phyloP scores from a whole-genome alignment of 305 asterid species.

The Petunia hybrid region DNA sequence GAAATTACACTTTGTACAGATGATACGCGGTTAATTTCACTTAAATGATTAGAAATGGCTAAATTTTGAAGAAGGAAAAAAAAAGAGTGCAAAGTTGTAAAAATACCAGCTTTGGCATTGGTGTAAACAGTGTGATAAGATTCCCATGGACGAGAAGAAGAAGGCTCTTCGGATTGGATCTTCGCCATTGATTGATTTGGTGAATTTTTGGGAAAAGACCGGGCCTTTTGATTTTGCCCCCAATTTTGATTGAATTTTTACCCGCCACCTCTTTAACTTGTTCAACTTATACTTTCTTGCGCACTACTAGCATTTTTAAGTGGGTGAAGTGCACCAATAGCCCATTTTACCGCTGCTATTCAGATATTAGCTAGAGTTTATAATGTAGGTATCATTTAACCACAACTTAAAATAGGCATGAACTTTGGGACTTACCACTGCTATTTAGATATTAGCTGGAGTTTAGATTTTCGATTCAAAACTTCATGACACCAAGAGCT shows the following conservation, averaged over 20 bases:
- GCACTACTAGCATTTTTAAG: no score
- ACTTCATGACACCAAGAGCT: no score
- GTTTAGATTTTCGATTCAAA: no score
- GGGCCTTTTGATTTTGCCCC: slow-evolving; percentile 28
- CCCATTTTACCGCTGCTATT: no score
- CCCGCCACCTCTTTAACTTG: slow-evolving; percentile 6
- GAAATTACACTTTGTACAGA: neutral
- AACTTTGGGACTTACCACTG: no score
- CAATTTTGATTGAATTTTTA: neutral
- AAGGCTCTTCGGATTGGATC: slow-evolving; percentile 46
- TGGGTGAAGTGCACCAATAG: no score
- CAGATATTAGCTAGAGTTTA: no score
- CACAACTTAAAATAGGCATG: no score
- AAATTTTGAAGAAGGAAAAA: slow-evolving; percentile 1
- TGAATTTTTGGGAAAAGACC: slow-evolving; percentile 17
- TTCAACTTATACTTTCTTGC: neutral
- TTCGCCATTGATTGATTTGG: slow-evolving; percentile 49
- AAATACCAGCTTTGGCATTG: slow-evolving; percentile 86
- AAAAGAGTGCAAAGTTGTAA: neutral
- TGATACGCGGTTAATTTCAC: neutral
- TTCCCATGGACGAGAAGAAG: slow-evolving; percentile 78
- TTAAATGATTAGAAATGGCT: neutral
- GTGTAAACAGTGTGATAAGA: slow-evolving; percentile 88
- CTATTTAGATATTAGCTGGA: no score
- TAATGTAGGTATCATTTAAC: no score